Base-by-base conservation (phyloP, 75 land plant species). In the Azolla pinnata region DNA sequence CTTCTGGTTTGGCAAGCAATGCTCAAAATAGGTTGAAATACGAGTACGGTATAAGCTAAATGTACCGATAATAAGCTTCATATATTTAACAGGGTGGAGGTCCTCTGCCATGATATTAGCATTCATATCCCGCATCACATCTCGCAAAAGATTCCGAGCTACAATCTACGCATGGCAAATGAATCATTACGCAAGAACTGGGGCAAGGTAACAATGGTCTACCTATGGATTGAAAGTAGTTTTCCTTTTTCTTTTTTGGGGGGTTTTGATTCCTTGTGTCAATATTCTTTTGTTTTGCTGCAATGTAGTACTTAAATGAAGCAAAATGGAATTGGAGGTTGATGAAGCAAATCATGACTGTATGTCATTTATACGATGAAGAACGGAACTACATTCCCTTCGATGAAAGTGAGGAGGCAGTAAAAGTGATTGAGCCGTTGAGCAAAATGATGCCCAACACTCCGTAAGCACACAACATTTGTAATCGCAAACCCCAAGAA, bases 161-260 rank as follows among this genome's bases (percentile, higher is more conserved):
- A 91, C 74, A 91, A 91, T 52, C 75, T 91, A 35, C 66, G 80
- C 29, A 68, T 80, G 47, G 97, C 97, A 52, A 85, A 91, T 63
- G 71, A 81, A 31, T 87, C 97, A 7, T 79, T 91, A 12, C 69
- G 75, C 52, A 48, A 84, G 56, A 84, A 91, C 50, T 91, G 93
- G 97, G 97, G 97, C 64, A 81, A 81, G 87, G 91, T 90, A 71
- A 46, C n/a, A n/a, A n/a, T n/a, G n/a, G n/a, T n/a, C n/a, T n/a
- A n/a, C n/a, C n/a, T n/a, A n/a, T n/a, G n/a, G n/a, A n/a, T n/a
- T n/a, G n/a, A n/a, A n/a, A n/a, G n/a, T n/a, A n/a, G n/a, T n/a
- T n/a, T n/a, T n/a, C n/a, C n/a, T n/a, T n/a, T n/a, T n/a, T n/a
- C n/a, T n/a, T n/a, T n/a, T n/a, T n/a, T n/a, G n/a, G n/a, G n/a